Base-by-base conservation (phyloP, 257 asterid genomes). In the Solanum lignicaule region DNA sequence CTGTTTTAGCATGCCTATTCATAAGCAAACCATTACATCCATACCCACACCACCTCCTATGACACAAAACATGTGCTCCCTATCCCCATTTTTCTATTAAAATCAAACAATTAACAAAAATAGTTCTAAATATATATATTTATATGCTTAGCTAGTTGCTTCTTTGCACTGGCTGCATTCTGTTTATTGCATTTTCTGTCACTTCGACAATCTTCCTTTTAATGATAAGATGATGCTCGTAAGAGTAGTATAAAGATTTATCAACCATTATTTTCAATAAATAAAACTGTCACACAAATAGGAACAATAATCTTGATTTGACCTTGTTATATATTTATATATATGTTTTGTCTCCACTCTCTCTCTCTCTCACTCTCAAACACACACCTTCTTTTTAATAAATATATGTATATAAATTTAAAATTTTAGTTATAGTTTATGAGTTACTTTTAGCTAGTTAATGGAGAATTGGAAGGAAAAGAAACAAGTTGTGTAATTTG, bases 1-100 rank as follows among this genome's bases (percentile, higher is more conserved):
- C 3, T 85, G 32, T 85, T 68, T 85, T 68, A 85, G 82, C 87
- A 85, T 85, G 87, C 87, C 81, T 66, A 66, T 85, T 85, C 87
- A 85, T 85, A 66, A 27, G 82, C 87, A 62, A 85, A 85, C 81
- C 87, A 85, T 85, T 85, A 48, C 27, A 82, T 48, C 48, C 29
- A 48, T 82, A 18, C 41, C 85, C 66, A 41, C 38, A 79, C 85
- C 85, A 79, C 38, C 85, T 9, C 21, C 39, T 10, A 82, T 82
- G 85, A 46, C 85, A 82, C 29, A 82, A 82, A 82, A 48, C 85
- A 82, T 82, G 85, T 48, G 68, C 41, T 16, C 85, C 66, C 27
- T 46, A 9, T 48, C 31, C 43, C 20, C 69, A 82, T 82, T 48
- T 48, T 48, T 79, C 43, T 29, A 48, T 82, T 31, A 55, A 55